These are phyloP conservation scores for Aspergillus funiculosus DNA, from an alignment of 495 filamentous ascomycete genomes.

Conservation along the genomic window DNA sequence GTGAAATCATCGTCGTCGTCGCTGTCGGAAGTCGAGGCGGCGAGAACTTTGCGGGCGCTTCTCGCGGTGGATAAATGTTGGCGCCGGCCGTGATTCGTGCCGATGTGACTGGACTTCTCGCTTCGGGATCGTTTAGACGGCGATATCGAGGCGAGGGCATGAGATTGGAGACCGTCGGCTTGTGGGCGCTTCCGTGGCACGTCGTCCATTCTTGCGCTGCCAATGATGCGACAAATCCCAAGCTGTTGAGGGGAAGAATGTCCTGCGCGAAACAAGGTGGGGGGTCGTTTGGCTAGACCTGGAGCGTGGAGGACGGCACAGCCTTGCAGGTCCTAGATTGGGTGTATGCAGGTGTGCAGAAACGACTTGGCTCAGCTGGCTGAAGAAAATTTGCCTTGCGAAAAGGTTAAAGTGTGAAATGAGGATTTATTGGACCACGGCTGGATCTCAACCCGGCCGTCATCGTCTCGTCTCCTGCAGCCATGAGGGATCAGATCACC, in stretches of 20 bases:
- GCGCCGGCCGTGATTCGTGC: constrained; percentile 4
- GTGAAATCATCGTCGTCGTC: constrained; percentile 35
- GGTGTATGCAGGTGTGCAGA: constrained; percentile 6
- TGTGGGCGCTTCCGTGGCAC: constrained; percentile 17
- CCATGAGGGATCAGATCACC: constrained; percentile 9
- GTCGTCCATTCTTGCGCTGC: constrained; percentile 15
- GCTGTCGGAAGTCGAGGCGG: not conserved
- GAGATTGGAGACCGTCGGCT: constrained; percentile 8
- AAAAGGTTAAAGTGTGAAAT: not conserved
- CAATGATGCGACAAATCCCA: constrained; percentile 5
- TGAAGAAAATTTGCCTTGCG: not conserved
- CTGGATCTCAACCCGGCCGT: not conserved
- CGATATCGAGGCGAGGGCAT: constrained; percentile 2
- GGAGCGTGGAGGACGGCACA: not conserved
- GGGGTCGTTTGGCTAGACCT: constrained; percentile 1
- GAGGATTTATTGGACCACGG: not conserved
- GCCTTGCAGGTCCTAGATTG: no score
- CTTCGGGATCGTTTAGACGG: constrained; percentile 1
- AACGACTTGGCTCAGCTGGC: no score
- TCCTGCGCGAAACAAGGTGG: constrained; percentile 8
- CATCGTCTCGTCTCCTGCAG: not conserved
- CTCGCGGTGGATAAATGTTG: constrained; percentile 7
- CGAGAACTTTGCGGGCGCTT: not conserved
- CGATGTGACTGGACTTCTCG: constrained; percentile 1
- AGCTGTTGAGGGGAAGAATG: not conserved